Evolutionary conservation across 176 grass and related monocot species (phyloP), one percentile per base, ranked within the genome.

Genomic region (Zoysia japonica): DNA sequence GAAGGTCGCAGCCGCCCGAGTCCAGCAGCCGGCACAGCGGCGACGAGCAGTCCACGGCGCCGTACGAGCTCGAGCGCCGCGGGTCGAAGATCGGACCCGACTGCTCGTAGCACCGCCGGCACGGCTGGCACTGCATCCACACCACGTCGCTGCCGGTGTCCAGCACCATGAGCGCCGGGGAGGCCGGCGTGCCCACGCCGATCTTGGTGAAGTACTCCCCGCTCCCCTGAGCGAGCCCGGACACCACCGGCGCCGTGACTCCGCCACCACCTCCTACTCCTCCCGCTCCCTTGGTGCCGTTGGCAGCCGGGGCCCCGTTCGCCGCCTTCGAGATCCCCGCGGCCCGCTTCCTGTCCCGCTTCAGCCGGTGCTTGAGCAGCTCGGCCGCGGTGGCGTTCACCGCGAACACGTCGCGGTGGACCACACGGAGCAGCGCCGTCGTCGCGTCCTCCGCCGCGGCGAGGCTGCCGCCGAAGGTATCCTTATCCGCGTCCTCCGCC

Each of bases 121-220:
- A 97, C 9, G 94, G 94, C 1, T 91, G 91, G 76, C 94, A 93
- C 75, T 97, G 94, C 48, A 97, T 63, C 94, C 94, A 97, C 11
- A 93, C 89, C 38, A 97, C 84, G 82, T 97, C 94, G 80, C 91
- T 97, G 20, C 94, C 94, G 48, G 94, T 93, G 87, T 97, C 91
- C 15, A 97, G 89, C 79, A 97, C 94, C 94, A 97, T 93, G 35
- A 91, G 90, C 65, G 72, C 83, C 44, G 50, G 85, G 51, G 86
- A 93, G 9, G 89, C 63, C 7, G 94, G 94, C 57, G 89, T 93
- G 63, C 91, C 91, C 62, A 97, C 88, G 17, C 91, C 94, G 83
- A 97, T 88, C 84, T 90, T 84, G 4, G 91, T 89, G 82, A 97
- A 97, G 87, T 97, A 97, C 79, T 97, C 94, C 4, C 94, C 94